These are phyloP conservation scores for Phytophthora pluvialis DNA, from an alignment of 352 stramenopile species.

Conservation along the genomic window DNA sequence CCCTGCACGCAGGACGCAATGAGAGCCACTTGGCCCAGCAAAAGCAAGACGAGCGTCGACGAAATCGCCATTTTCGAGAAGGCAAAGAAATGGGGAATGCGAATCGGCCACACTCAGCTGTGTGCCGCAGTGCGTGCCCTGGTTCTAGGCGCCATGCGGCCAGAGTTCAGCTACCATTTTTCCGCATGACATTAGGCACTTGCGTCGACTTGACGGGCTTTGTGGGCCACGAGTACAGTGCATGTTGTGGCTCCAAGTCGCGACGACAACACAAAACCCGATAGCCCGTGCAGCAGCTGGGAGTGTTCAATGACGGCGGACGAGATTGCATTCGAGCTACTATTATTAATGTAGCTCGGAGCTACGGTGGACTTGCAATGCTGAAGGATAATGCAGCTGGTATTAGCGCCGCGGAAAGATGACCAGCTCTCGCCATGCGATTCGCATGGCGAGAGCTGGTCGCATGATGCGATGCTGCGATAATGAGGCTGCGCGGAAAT, in stretches of 20 bases:
- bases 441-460: no score
- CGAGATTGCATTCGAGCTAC: no score
- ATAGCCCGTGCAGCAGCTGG: slow-evolving; percentile 22
- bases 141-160: slow-evolving; percentile 30
- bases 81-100: slow-evolving; percentile 28
- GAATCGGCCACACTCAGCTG: neutral
- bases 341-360: no score
- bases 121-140: slow-evolving; percentile 9
- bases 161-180: slow-evolving; percentile 27
- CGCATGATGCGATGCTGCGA: no score
- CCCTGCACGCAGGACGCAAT: slow-evolving; percentile 15
- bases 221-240: slow-evolving; percentile 8
- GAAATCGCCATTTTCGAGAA: slow-evolving; percentile 20
- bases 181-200: slow-evolving; percentile 27
- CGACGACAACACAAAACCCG: slow-evolving; percentile 17
- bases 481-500: slow-evolving; percentile 10
- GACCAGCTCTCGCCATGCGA: slow-evolving; percentile 21
- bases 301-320: slow-evolving; percentile 15
- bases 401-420: slow-evolving; percentile 7
- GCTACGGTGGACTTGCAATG: slow-evolving; percentile 11
- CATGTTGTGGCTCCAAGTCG: slow-evolving; percentile 16
- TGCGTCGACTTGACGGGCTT: slow-evolving; percentile 7
- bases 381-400: slow-evolving; percentile 24
- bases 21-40: slow-evolving; percentile 22
- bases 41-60: slow-evolving; percentile 17